Evolutionary conservation across 208 protist species (phyloP), one percentile per base, ranked within the genome.

Genomic region (Trypanosoma scelopori): DNA sequence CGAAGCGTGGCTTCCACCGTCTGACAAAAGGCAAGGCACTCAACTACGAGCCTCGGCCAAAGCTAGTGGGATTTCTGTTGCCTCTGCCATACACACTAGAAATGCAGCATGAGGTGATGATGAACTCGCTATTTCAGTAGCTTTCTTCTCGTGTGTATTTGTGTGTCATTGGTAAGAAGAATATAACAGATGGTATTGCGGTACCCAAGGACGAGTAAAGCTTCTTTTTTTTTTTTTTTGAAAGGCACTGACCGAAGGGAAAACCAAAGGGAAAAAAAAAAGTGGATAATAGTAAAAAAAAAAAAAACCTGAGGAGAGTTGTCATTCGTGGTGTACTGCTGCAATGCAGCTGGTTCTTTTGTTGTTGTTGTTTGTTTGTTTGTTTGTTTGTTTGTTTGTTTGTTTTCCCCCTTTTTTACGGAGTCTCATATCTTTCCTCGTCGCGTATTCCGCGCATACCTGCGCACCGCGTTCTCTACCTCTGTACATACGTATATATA

Each of bases 61-160:
- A 92, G 79, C 55, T 95, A 9, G 86, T 95, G 18, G 86, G 86
- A 20, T 95, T 95, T 51, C 73, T 89, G 35, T 63, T 92, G 52
- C 71, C 86, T 0, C 72, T 89, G 55, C 59, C 79, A 1, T 79
- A 84, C 39, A 79, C 88, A 27, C 51, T 78, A 43, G 78, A 69
- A n/a, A 75, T 76, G 25, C 89, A 82, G 43, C 83, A 80, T 56
- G 84, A 90, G 35, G 84, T 90, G 13, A 58, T 95, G 13, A 58
- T 92, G 39, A 74, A 80, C 18, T 89, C 76, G 20, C 73, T 95
- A 11, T 95, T 95, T 74, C 89, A 94, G 59, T 91, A 76, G 79
- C 16, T 16, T 16, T 3, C 35, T 11, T 65, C 13, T 55, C n/a
- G 0, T 39, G 5, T 56, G 51, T 56, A 16, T 43, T 5, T 43